Conservation (phyloP, 257 asterid genomes). For the Thymus quinquecostatus region DNA sequence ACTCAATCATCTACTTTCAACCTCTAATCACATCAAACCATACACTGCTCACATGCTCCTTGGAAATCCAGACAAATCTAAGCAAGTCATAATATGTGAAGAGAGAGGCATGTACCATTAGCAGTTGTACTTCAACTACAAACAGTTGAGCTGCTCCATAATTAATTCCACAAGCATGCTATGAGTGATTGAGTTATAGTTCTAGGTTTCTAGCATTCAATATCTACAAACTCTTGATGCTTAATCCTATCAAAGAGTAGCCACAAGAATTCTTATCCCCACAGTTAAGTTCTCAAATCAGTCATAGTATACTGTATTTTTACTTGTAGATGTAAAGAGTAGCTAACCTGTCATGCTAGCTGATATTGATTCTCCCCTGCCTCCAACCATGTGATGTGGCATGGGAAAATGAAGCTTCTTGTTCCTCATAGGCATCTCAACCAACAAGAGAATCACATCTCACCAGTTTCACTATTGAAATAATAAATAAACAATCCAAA, state of each 20-base stretch:
- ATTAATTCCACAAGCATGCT: background rate
- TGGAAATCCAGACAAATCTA: constrained; percentile 10
- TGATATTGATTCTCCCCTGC: constrained; percentile 13
- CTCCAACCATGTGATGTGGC: background rate
- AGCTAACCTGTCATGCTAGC: constrained; percentile 5
- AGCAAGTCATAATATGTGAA: constrained; percentile 23
- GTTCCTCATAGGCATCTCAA: constrained; percentile 9
- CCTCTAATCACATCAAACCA: constrained; percentile 21
- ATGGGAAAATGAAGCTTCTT: constrained; percentile 5
- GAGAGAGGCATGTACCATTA: constrained; percentile 17
- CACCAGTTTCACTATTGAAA: constrained; percentile 18
- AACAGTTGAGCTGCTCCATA: background rate
- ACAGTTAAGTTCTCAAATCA: constrained; percentile 11
- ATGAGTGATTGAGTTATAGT: background rate
- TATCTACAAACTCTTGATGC: background rate
- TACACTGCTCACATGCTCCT: constrained; percentile 2
- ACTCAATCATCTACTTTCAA: constrained; percentile 24
- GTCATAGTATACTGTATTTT: background rate
- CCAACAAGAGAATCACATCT: constrained; percentile 14
- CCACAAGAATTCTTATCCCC: background rate
- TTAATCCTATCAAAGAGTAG: constrained; percentile 16
- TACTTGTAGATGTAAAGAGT: background rate
- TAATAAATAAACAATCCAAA: background rate
- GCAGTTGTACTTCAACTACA: constrained; percentile 12
- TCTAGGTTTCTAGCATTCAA: background rate